These are phyloP conservation scores for Tricholoma terreum DNA, from an alignment of 768 basidiomycete genomes.

Conservation along the genomic window DNA sequence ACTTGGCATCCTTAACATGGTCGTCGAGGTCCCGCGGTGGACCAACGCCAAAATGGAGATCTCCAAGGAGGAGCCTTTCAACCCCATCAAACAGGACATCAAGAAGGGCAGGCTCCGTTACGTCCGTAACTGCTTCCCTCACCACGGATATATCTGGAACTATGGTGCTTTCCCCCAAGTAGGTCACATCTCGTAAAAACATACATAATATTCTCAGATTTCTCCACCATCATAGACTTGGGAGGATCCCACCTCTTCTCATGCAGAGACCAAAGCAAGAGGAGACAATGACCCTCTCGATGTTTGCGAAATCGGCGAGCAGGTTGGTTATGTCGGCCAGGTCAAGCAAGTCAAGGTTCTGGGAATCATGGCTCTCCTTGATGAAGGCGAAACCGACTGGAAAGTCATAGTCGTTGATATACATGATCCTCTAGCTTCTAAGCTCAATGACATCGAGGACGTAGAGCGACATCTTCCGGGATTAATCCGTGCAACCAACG, in stretches of 20 bases:
- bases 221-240: constrained; percentile 65
- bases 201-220: constrained; percentile 2
- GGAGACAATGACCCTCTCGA: constrained; percentile 99
- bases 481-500: constrained; percentile 94
- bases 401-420: constrained; percentile 99
- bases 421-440: constrained; percentile 90
- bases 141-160: constrained; percentile 99
- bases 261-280: constrained; percentile 97
- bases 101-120: constrained; percentile 95
- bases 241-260: constrained; percentile 87
- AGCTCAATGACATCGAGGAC: constrained; percentile 98
- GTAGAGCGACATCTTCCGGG: constrained; percentile 98
- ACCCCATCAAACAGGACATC: constrained; percentile 99
- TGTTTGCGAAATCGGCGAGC: constrained; percentile 99
- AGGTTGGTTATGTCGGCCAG: constrained; percentile 95
- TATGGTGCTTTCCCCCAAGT: constrained; percentile 99
- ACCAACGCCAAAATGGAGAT: constrained; percentile 99
- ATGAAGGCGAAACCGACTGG: constrained; percentile 99
- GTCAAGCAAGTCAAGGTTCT: constrained; percentile 99
- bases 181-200: constrained; percentile 16
- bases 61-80: constrained; percentile 97
- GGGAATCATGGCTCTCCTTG: constrained; percentile 98
- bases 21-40: constrained; percentile 98
- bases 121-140: constrained; percentile 99
- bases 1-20: constrained; percentile 97